Evolutionary conservation across 352 stramenopile genomes (phyloP).

Genomic region (Phytophthora meadii): DNA sequence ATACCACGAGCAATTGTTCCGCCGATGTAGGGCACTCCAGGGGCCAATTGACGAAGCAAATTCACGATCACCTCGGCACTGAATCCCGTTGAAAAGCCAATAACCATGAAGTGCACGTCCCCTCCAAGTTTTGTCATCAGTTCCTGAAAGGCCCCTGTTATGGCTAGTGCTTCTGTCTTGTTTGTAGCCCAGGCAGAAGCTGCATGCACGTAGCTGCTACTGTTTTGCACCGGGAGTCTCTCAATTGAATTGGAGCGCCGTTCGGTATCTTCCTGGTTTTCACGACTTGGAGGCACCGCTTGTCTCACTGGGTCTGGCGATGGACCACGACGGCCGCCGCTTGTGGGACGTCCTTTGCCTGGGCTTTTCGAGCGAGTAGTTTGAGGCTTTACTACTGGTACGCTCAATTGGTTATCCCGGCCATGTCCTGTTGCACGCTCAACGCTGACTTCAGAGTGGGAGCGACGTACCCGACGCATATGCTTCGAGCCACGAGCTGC

Average conservation of each 20-base stretch:
- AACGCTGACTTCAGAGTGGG: slow-evolving; percentile 60
- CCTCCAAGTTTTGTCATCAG: slow-evolving; percentile 80
- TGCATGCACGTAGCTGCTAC: slow-evolving; percentile 69
- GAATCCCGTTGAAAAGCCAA: slow-evolving; percentile 87
- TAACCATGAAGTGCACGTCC: slow-evolving; percentile 85
- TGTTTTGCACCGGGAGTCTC: slow-evolving; percentile 56
- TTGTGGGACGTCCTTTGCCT: slow-evolving; percentile 24
- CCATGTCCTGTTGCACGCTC: slow-evolving; percentile 29
- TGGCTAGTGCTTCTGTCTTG: slow-evolving; percentile 72
- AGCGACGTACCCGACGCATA: slow-evolving; percentile 48
- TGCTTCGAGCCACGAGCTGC: slow-evolving; percentile 42
- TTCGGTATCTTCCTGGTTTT: slow-evolving; percentile 54
- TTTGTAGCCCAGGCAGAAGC: slow-evolving; percentile 80
- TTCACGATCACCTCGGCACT: slow-evolving; percentile 78
- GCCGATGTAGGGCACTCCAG: slow-evolving; percentile 85
- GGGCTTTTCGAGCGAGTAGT: slow-evolving; percentile 17
- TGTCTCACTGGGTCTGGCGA: slow-evolving; percentile 30
- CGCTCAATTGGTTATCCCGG: slow-evolving; percentile 19
- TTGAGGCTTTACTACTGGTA: slow-evolving; percentile 9
- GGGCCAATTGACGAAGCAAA: slow-evolving; percentile 74
- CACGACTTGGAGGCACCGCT: slow-evolving; percentile 27
- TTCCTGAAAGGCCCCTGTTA: slow-evolving; percentile 83
- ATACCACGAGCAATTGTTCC: slow-evolving; percentile 85
- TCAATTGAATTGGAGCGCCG: slow-evolving; percentile 53
- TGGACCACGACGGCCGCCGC: slow-evolving; percentile 25